Base-by-base conservation (phyloP, 331 rosid genomes). In the Rosa hybrid region DNA sequence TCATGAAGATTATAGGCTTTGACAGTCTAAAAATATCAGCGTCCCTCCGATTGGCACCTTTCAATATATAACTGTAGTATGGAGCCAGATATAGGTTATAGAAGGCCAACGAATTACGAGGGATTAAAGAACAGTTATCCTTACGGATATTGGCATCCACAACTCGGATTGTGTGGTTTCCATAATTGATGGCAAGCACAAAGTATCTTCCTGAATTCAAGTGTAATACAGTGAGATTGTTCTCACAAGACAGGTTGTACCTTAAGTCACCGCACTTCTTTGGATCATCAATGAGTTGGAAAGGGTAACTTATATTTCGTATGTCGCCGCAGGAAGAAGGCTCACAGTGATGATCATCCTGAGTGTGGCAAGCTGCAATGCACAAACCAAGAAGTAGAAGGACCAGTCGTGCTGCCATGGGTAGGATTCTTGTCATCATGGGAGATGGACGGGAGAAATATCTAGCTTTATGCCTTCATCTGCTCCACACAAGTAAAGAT, bases 261-360 rank as follows among this genome's bases (percentile, higher is more conserved):
- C 63, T 41, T 1, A 0, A 2, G 27, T 75, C 44, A 1, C 79
- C 62, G 4, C 80, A 27, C 71, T 67, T 25, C 4, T 27, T 0
- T 10, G 62, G 76, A 39, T 81, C 76, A 30, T 9, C 10, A 27
- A 1, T 23, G 27, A 44, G 38, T 69, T 7, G 9, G 34, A 81
- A 76, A 20, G 81, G 84, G 51, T 12, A n/a, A 4, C 76, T 18
- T 76, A 81, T 81, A 46, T 75, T 74, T 0, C 0, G n/a, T 54
- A 81, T 81, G 20, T 30, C 1, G 14, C 84, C 84, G 44, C 84
- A 81, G 0, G 81, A 76, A 4, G 84, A 81, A 7, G 84, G 62
- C 8, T n/a, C 4, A 38, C 67, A 74, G 8, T 56, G 45, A 39
- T 0, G 21, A n/a, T 56, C 3, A 25, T 27, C 67, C 38, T 21